phyloP scores from a whole-genome alignment of 495 filamentous ascomycete genomes.

The Ascobolus immersus region DNA sequence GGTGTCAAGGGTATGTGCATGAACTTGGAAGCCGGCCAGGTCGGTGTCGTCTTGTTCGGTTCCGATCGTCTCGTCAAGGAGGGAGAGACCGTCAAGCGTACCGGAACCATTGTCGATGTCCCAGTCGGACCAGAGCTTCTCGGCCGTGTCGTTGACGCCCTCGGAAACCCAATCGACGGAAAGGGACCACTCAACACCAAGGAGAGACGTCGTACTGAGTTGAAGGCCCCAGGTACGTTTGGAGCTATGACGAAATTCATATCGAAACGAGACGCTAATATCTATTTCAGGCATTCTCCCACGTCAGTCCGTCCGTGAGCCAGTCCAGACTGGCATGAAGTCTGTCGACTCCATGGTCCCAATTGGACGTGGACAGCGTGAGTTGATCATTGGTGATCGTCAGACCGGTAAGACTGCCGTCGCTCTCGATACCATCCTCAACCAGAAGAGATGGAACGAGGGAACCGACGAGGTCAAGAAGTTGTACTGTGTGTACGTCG shows the following conservation, averaged over 20 bases:
- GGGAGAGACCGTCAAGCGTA: constrained; percentile 98
- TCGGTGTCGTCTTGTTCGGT: constrained; percentile 99
- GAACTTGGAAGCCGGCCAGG: constrained; percentile 99
- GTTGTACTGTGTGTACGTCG: constrained; percentile 98
- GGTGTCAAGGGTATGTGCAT: constrained; percentile 99
- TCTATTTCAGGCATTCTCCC: constrained; percentile 51
- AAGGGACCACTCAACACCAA: constrained; percentile 86
- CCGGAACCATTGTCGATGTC: constrained; percentile 96
- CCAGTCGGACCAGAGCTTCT: constrained; percentile 80
- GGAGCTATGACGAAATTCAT: not conserved
- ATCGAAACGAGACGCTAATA: too few relatives aligned
- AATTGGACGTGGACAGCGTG: constrained; percentile 98
- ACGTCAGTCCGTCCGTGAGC: constrained; percentile 88
- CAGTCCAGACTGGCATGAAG: constrained; percentile 97
- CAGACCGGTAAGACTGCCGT: constrained; percentile 99
- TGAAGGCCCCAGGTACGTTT: constrained; percentile 52
- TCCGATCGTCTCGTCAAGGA: constrained; percentile 99
- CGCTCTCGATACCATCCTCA: constrained; percentile 91
- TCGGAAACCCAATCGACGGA: constrained; percentile 97
- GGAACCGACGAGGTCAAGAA: constrained; percentile 75
- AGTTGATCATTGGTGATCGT: constrained; percentile 99
- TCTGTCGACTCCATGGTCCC: constrained; percentile 99
- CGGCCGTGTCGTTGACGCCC: constrained; percentile 92
- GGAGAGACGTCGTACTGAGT: constrained; percentile 84
- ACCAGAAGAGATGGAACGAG: constrained; percentile 97